Evolutionary conservation across 2,329 filamentous ascomycete genomes (phyloP).

Genomic region (Nothopassalora personata): DNA sequence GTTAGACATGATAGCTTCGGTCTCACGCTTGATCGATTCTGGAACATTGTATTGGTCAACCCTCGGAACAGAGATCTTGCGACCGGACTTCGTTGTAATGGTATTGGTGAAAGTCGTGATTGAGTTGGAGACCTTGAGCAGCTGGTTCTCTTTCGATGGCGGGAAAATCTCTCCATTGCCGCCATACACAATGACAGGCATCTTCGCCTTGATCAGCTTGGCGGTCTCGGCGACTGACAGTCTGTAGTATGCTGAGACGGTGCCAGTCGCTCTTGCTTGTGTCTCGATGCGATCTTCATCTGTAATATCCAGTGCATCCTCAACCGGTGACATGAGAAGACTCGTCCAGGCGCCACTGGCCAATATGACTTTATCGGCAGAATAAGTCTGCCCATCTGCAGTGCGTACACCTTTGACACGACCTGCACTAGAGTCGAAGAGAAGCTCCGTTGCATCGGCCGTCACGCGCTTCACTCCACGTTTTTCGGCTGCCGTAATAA

Average conservation of each 20-base stretch:
- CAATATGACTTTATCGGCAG: slow-evolving; percentile 51
- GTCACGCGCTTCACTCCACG: slow-evolving; percentile 44
- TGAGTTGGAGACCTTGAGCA: slow-evolving; percentile 59
- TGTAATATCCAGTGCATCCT: slow-evolving; percentile 40
- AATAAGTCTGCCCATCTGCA: slow-evolving; percentile 43
- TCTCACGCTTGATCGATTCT: slow-evolving; percentile 15
- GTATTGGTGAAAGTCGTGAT: slow-evolving; percentile 53
- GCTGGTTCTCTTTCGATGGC: slow-evolving; percentile 41
- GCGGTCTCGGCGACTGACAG: slow-evolving; percentile 48
- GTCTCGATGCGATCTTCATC: slow-evolving; percentile 46
- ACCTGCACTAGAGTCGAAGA: slow-evolving; percentile 31
- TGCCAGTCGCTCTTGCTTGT: slow-evolving; percentile 56
- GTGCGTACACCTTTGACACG: slow-evolving; percentile 45
- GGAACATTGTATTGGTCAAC: slow-evolving; percentile 17
- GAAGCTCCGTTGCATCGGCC: slow-evolving; percentile 43
- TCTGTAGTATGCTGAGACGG: slow-evolving; percentile 54
- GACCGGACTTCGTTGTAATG: slow-evolving; percentile 42
- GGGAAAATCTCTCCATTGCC: slow-evolving; percentile 46
- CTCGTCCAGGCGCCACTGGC: slow-evolving; percentile 55
- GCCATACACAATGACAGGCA: slow-evolving; percentile 52
- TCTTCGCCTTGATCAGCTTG: slow-evolving; percentile 36
- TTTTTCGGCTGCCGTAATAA: slow-evolving; percentile 42
- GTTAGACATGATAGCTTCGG: slow-evolving; percentile 12
- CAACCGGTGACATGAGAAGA: slow-evolving; percentile 47
- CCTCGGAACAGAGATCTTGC: slow-evolving; percentile 49